Evolutionary conservation across 768 basidiomycete genomes (phyloP).

Genomic region (Tricholoma saponaceum): DNA sequence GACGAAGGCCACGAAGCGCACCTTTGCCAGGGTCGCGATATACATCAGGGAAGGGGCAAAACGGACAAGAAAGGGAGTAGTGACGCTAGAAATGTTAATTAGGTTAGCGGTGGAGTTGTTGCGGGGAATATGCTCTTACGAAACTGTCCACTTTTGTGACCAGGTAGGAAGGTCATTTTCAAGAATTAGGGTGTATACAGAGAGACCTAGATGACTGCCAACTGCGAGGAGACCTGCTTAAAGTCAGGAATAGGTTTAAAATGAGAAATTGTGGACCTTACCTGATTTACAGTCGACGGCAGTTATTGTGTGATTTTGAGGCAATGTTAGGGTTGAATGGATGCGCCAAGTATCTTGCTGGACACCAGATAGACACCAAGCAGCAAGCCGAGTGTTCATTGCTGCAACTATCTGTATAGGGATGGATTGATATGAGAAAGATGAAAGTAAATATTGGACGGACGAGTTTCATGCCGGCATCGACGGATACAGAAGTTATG

Average conservation of each 20-base stretch:
- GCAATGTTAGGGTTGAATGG: slow-evolving; percentile 75
- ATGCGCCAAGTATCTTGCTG: slow-evolving; percentile 68
- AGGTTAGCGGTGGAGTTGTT: slow-evolving; percentile 2
- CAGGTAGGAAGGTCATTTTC: slow-evolving; percentile 83
- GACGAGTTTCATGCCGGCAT: slow-evolving; percentile 79
- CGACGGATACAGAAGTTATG: slow-evolving; percentile 65
- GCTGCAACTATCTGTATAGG: slow-evolving; percentile 65
- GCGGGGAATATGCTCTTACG: slow-evolving; percentile 38
- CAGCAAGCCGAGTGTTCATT: slow-evolving; percentile 62
- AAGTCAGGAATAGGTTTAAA: slow-evolving; percentile 21
- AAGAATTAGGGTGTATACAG: slow-evolving; percentile 72
- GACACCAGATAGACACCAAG: slow-evolving; percentile 73
- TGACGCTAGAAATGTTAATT: slow-evolving; percentile 30
- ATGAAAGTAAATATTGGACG: slow-evolving; percentile 25
- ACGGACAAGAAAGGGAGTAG: slow-evolving; percentile 46
- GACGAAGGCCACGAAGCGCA: slow-evolving; percentile 25
- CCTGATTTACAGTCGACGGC: slow-evolving; percentile 74
- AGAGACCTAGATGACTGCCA: slow-evolving; percentile 54
- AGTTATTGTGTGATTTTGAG: slow-evolving; percentile 49
- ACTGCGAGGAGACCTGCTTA: slow-evolving; percentile 70
- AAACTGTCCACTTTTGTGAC: slow-evolving; percentile 71
- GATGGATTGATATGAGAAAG: slow-evolving; percentile 13
- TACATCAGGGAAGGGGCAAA: slow-evolving; percentile 78
- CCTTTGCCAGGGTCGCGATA: slow-evolving; percentile 61
- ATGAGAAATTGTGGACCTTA: slow-evolving; percentile 25